These are phyloP conservation scores for Exophiala mesophila DNA, from an alignment of 2,329 filamentous ascomycete genomes.

Conservation along the genomic window DNA sequence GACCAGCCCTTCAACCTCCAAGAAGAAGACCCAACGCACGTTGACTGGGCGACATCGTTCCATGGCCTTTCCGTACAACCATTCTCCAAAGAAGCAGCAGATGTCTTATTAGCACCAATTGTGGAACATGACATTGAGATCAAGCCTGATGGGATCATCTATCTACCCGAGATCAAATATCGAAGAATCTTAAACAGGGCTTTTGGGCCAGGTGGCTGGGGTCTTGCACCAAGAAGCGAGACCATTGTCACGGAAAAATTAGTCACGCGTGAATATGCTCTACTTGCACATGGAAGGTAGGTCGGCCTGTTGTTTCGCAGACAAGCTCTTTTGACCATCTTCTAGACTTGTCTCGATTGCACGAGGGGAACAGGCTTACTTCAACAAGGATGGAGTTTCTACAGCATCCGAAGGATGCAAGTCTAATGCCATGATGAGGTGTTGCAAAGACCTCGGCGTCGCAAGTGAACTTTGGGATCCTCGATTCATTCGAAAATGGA, in stretches of 20 bases:
- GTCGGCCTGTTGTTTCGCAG: constrained; percentile 33
- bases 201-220: constrained; percentile 95
- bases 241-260: constrained; percentile 75
- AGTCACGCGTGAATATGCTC: constrained; percentile 85
- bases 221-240: constrained; percentile 80
- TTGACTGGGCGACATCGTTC: constrained; percentile 81
- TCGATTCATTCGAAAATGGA: constrained; percentile 77
- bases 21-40: constrained; percentile 45
- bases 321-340: constrained; percentile 3
- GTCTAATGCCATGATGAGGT: constrained; percentile 94
- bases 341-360: constrained; percentile 82
- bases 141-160: constrained; percentile 95
- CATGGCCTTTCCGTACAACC: constrained; percentile 68
- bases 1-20: constrained; percentile 46
- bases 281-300: constrained; percentile 82
- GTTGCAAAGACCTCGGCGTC: constrained; percentile 95
- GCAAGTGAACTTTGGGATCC: constrained; percentile 97
- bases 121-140: constrained; percentile 79
- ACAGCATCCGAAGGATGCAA: constrained; percentile 96
- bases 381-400: constrained; percentile 80
- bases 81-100: constrained; percentile 65
- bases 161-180: constrained; percentile 98
- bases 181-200: constrained; percentile 80
- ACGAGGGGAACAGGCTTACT: constrained; percentile 91
- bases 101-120: constrained; percentile 64